phyloP scores from a whole-genome alignment of 352 stramenopile species.

The Pythium apleroticum region DNA sequence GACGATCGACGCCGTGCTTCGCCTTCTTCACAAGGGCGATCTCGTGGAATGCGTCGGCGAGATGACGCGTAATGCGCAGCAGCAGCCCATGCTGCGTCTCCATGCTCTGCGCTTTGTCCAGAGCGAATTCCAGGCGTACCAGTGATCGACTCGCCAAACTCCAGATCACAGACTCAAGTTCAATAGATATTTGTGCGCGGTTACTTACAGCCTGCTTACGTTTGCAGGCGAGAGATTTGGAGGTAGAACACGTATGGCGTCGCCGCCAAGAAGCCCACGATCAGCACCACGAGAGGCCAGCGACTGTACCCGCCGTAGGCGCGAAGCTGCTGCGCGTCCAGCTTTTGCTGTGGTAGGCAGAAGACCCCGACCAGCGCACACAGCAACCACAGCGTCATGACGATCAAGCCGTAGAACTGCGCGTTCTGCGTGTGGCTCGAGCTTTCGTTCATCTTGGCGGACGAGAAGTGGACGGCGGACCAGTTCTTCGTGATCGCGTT shows the following conservation, averaged over 20 bases:
- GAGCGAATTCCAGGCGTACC: slow-evolving; percentile 30
- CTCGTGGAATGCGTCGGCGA: slow-evolving; percentile 16
- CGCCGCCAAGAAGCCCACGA: slow-evolving; percentile 25
- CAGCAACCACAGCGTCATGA: slow-evolving; percentile 21
- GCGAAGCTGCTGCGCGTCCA: slow-evolving; percentile 46
- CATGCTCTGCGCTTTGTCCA: slow-evolving; percentile 21
- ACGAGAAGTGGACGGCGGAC: slow-evolving; percentile 13
- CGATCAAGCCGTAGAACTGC: slow-evolving; percentile 27
- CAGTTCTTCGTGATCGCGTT: slow-evolving; percentile 12
- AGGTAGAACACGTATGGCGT: slow-evolving; percentile 28
- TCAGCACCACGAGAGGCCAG: slow-evolving; percentile 24
- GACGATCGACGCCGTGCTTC: slow-evolving; percentile 20
- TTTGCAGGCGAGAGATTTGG: slow-evolving; percentile 24
- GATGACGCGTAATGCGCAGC: slow-evolving; percentile 22
- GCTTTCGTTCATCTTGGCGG: slow-evolving; percentile 1
- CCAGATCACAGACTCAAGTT: not conserved
- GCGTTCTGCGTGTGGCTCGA: not conserved
- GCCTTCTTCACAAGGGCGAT: slow-evolving; percentile 27
- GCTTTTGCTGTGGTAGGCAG: slow-evolving; percentile 41
- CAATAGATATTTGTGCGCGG: not conserved
- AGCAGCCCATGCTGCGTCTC: slow-evolving; percentile 20
- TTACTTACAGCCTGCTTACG: not conserved
- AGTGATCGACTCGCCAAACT: slow-evolving; percentile 1
- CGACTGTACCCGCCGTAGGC: slow-evolving; percentile 49
- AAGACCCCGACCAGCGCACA: slow-evolving; percentile 27